A percentile compares a stretch with the other conserved stretches of the same genome.
Conservation (phyloP, 2,329 filamentous ascomycete species). For the Elsinoe fawcettii region DNA sequence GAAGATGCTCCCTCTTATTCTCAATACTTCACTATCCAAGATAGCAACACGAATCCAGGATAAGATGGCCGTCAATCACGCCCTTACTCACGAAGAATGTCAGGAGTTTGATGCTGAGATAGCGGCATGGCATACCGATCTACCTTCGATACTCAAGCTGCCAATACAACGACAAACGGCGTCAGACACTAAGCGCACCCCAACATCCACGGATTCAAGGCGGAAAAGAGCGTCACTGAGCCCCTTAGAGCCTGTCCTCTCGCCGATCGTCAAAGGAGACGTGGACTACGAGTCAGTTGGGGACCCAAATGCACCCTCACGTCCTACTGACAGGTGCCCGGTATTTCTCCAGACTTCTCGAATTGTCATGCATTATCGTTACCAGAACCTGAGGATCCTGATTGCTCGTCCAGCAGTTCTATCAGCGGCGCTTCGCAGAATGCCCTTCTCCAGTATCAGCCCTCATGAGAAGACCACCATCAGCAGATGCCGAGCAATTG, state of each 20-base stretch:
- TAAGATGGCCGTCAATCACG: conserved; percentile 59
- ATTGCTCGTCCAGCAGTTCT: conserved; percentile 67
- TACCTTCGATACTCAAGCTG: conserved; percentile 44
- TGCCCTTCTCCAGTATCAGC: conserved; percentile 44
- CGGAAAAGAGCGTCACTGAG: not conserved
- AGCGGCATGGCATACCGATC: conserved; percentile 62
- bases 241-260: not conserved
- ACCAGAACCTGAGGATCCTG: conserved; percentile 68
- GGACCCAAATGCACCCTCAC: not conserved
- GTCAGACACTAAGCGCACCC: conserved; percentile 11
- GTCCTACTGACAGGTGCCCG: conserved; percentile 41
- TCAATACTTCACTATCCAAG: conserved; percentile 72
- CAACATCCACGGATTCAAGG: conserved; percentile 10
- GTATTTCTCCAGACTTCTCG: conserved; percentile 64
- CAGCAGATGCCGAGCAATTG: conserved; percentile 60
- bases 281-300: not conserved
- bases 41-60: conserved; percentile 73
- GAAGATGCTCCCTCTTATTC: conserved; percentile 61
- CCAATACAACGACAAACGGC: conserved; percentile 1
- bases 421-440: conserved; percentile 50
- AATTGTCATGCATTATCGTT: conserved; percentile 74
- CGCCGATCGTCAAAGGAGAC: not conserved
- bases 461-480: conserved; percentile 61
- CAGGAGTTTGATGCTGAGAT: conserved; percentile 60
- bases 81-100: conserved; percentile 59